These are phyloP conservation scores for Monosporozyma unispora DNA, from an alignment of 805 yeast genomes.

Conservation along the genomic window DNA sequence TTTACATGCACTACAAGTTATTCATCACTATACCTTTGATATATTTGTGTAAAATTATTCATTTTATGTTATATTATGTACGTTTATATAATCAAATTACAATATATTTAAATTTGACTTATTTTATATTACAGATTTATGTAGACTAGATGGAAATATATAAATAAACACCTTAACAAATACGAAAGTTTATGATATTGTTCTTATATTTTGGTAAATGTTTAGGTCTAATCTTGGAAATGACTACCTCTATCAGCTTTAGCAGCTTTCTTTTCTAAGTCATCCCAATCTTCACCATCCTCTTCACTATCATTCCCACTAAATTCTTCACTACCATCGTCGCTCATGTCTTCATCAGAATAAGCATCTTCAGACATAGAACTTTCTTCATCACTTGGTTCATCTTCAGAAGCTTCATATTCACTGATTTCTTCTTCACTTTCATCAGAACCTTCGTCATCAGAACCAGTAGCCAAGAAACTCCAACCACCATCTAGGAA, in stretches of 20 bases:
- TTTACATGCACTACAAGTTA: background rate
- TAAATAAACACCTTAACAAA: background rate
- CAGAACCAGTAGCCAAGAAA: constrained; percentile 83
- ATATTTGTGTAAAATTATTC: background rate
- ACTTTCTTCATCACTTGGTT: constrained; percentile 37
- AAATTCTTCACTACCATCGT: constrained; percentile 23
- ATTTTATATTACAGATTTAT: background rate
- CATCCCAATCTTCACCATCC: constrained; percentile 36
- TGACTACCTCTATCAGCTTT: constrained; percentile 31
- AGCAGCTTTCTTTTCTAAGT: constrained; percentile 32
- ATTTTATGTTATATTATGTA: constrained; percentile 1
- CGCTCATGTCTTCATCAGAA: constrained; percentile 32
- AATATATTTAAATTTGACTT: background rate
- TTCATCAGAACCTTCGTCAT: constrained; percentile 58
- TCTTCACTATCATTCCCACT: constrained; percentile 25
- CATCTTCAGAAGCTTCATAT: constrained; percentile 38
- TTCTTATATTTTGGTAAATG: background rate
- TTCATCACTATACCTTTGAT: background rate
- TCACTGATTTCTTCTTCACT: constrained; percentile 56
- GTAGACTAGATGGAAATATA: background rate
- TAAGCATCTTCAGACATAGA: constrained; percentile 32
- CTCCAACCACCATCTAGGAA: constrained; percentile 95
- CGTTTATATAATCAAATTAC: background rate
- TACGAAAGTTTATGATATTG: background rate
- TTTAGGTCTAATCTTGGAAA: constrained; percentile 15